Base-by-base conservation (phyloP, 2,329 filamentous ascomycete species). In the Colletotrichum lini region DNA sequence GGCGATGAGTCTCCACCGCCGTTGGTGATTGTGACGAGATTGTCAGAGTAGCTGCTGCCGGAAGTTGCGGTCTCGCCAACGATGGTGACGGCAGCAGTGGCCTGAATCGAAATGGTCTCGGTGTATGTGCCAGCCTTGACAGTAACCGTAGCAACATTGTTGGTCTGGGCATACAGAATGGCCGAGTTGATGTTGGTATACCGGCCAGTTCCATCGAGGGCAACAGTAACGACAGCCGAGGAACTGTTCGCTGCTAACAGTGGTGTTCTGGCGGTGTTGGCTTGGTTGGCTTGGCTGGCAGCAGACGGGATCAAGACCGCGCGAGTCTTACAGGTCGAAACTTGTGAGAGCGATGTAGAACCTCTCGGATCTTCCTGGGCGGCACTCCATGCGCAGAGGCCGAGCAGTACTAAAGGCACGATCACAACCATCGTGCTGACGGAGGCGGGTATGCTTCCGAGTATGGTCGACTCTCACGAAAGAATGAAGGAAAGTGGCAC, bases 141-240 rank as follows among this genome's bases (percentile, higher is more conserved):
- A 15, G 81, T 80, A 1, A 87, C 83, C 0, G 84, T 85, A 1
- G 84, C 79, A 26, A 83, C 78, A 1, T 76, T 79, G 61, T 80
- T 80, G 60, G 75, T 79, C 72, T 84, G 80, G 1, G 85, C 85
- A 40, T 82, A 83, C 4, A 80, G 76, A 21, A 86, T 79, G 38
- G 84, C 84, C 18, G 82, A 78, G 60, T 80, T 80, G 74, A 87
- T 85, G 13, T 79, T 82, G 18, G 83, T 84, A 67, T 82, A 86
- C 58, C 85, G 82, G 23, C 81, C 84, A 26, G 78, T 81, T 40
- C 82, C 82, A 73, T 85, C 83, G 1, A 79, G 69, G 18, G 84
- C 83, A 60, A 86, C 84, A 1, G 83, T 84, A 42, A 86, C 26
- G 26, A 4, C 79, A 10, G 78, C 80, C 52, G 57, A 42, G 52